Base-by-base conservation (phyloP, 345 rosid species). In the Sonneratia caseolaris region DNA sequence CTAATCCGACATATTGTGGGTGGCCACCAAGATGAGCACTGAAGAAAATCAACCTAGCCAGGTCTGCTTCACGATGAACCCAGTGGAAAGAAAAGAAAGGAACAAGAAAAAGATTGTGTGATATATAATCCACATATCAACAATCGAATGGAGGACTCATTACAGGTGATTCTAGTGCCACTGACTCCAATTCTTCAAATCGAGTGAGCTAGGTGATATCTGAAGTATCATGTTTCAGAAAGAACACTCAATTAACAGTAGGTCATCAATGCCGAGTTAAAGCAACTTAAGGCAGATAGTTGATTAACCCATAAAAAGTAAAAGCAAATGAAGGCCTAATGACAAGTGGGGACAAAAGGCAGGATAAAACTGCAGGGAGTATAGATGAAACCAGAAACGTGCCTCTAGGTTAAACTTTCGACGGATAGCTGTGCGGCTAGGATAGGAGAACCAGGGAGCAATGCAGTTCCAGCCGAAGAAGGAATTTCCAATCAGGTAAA, bases 381-480 rank as follows among this genome's bases (percentile, higher is more conserved):
- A 47, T 68, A 24, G 45, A 75, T 42, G 21, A 35, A 42, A 76
- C 15, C 5, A 12, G 14, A 4, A 13, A 47, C 85, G 81, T 82
- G 78, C 98, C 97, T 91, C 97, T n/a, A 94, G 85, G 83, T 94
- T 94, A 72, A 90, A 94, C 83, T 82, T 87, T 38, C 85, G 77
- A 18, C 98, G 95, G 40, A 90, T 86, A 15, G 92, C 90, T 2
- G 91, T 79, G 57, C 98, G 98, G 77, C 75, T 85, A 37, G 85
- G 81, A 70, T 80, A 85, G 24, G 98, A 91, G 80, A 85, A 88
- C 83, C 88, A 90, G n/a, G 98, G 98, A 45, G 97, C 98, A 56
- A 94, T 80, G 64, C 86, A 88, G 75, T 91, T 94, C 86, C 89
- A 77, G 15, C 98, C 89, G 66, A 83, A 88, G 68, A 87, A 51